A percentile compares a stretch with the other conserved stretches of the same genome.
These are phyloP conservation scores for Myriosclerotinia duriaeana DNA, from an alignment of 2,329 filamentous ascomycete species.

Conservation along the genomic window DNA sequence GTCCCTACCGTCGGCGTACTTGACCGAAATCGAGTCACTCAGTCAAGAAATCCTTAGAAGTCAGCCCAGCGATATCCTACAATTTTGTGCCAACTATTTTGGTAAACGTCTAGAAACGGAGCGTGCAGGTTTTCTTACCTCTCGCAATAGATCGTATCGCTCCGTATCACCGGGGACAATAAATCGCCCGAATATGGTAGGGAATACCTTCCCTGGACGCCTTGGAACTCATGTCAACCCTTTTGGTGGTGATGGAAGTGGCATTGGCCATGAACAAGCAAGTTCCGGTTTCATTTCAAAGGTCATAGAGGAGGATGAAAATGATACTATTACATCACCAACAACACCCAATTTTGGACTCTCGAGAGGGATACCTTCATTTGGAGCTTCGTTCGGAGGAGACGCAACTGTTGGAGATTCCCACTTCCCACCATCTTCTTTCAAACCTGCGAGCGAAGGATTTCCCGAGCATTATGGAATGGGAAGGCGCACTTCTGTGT, in stretches of 20 bases:
- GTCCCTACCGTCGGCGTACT: conserved; percentile 56
- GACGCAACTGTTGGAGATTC: conserved; percentile 45
- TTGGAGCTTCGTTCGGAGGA: conserved; percentile 44
- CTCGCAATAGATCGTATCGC: conserved; percentile 29
- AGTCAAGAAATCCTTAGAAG: conserved; percentile 59
- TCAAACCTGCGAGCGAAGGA: conserved; percentile 52
- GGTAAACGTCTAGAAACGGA: conserved; percentile 63
- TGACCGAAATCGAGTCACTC: conserved; percentile 62
- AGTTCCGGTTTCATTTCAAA: conserved; percentile 58
- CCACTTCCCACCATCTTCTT: conserved; percentile 48
- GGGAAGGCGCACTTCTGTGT: conserved; percentile 90
- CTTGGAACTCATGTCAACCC: conserved; percentile 69
- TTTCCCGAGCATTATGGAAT: conserved; percentile 94
- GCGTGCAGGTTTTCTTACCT: conserved; percentile 56
- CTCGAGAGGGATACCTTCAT: conserved; percentile 41
- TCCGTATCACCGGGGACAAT: conserved; percentile 42
- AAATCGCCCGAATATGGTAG: conserved; percentile 58
- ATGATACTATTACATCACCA: conserved; percentile 74
- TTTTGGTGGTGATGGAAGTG: conserved; percentile 56
- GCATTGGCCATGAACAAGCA: conserved; percentile 34
- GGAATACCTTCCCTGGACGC: conserved; percentile 73
- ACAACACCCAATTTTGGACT: conserved; percentile 61
- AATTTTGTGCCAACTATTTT: conserved; percentile 71
- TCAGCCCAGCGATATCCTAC: conserved; percentile 62
- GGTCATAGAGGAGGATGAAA: conserved; percentile 57